Base-by-base conservation (phyloP, 352 stramenopile species). In the Globisporangium paddicum region DNA sequence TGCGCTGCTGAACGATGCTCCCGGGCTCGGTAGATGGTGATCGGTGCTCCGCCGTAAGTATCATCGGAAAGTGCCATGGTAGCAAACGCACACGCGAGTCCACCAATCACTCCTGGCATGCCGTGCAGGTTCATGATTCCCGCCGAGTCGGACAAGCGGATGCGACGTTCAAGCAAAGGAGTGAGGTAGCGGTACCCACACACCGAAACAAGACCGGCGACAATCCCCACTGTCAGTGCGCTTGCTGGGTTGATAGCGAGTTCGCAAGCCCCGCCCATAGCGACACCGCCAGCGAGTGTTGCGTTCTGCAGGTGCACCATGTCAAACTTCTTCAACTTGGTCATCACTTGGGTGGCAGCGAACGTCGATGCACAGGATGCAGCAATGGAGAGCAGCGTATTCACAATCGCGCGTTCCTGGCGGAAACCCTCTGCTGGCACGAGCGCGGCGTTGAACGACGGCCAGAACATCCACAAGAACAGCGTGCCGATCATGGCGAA, bases 391-490 rank as follows among this genome's bases (percentile, higher is more conserved):
- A 94, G 68, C 9, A 95, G 63, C 2, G 87, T 96, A 68, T 91
- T 83, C 58, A 95, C 73, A 30, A 95, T 60, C 11, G 75, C 85
- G 10, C 71, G 74, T 21, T 90, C 74, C 54, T 96, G 78, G 42
- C 86, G 79, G 54, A 84, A 89, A 6, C 69, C 75, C 1, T 79
- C 68, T 0, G 60, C 58, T 8, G 66, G 69, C 26, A 90, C 83
- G 9, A 92, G 66, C 23, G 85, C 85, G 1, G 76, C 70, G 49
- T 94, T 92, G 73, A 96, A 96, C 7, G 72, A 89, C 21, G 87
- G 85, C 87, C 87, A 96, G 64, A 86, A 96, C 67, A 93, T 89
- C 87, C 87, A 96, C 38, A 94, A 63, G 54, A 95, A 86, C 14
- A 91, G 75, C 28, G 87, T 93, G 7, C 87, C 87, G 63, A 96